A percentile compares a stretch with the other conserved stretches of the same genome.
Evolutionary conservation across 352 stramenopile species (phyloP).

Genomic region (Phytophthora parvispora): DNA sequence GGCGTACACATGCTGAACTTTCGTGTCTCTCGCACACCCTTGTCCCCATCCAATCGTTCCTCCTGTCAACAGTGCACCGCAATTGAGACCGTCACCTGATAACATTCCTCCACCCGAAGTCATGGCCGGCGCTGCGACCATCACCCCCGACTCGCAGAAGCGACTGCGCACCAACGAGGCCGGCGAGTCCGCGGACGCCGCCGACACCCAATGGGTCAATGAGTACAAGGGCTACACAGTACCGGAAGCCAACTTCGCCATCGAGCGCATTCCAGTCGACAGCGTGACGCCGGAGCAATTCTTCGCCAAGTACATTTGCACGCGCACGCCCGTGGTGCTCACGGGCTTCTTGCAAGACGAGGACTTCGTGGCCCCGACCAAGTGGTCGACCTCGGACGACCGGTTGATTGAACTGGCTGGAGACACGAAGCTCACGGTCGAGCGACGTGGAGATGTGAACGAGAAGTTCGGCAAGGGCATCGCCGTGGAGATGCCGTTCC

Average conservation of each 20-base stretch:
- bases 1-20: not conserved
- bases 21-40: slow-evolving; percentile 1
- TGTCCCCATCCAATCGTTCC: slow-evolving; percentile 46
- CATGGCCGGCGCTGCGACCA: slow-evolving; percentile 19
- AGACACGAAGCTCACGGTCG: slow-evolving; percentile 78
- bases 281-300: slow-evolving; percentile 77
- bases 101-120: slow-evolving; percentile 11
- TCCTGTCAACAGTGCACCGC: no score
- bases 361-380: slow-evolving; percentile 55
- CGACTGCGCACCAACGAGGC: slow-evolving; percentile 50
- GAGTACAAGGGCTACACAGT: slow-evolving; percentile 72
- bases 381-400: slow-evolving; percentile 76
- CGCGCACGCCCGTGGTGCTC: slow-evolving; percentile 86
- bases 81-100: slow-evolving; percentile 29
- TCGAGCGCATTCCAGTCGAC: slow-evolving; percentile 65
- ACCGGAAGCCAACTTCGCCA: slow-evolving; percentile 45
- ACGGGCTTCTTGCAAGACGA: slow-evolving; percentile 67
- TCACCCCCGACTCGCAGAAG: slow-evolving; percentile 40
- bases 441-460: slow-evolving; percentile 68
- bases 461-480: slow-evolving; percentile 91
- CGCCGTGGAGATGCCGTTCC: slow-evolving; percentile 87
- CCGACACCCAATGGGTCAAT: slow-evolving; percentile 45
- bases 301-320: slow-evolving; percentile 82
- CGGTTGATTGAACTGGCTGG: slow-evolving; percentile 74
- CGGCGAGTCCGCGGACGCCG: slow-evolving; percentile 15